Percentiles rank a stretch among this genome's conserved stretches.
These are phyloP conservation scores for Suhomyces maxii DNA, from an alignment of 1,139 yeast species.

Conservation along the genomic window DNA sequence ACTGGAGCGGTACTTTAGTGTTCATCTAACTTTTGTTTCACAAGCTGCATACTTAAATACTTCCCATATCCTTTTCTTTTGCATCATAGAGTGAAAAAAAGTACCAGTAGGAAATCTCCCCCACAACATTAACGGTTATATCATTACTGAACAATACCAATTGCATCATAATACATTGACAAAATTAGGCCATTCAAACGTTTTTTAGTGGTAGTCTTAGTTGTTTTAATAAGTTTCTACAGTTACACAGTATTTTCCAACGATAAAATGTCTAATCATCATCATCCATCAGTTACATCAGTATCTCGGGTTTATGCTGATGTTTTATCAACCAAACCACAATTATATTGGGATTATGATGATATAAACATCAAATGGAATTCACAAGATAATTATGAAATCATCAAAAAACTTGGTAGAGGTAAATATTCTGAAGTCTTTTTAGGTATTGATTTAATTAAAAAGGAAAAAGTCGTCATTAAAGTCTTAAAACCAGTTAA, in stretches of 20 bases:
- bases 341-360: slow-evolving; percentile 51
- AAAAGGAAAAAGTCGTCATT: slow-evolving; percentile 63
- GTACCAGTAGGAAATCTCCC: too few relatives aligned
- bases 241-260: slow-evolving; percentile 2
- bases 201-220: slow-evolving; percentile 9
- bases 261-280: slow-evolving; percentile 10
- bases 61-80: not conserved
- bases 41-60: not conserved
- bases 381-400: slow-evolving; percentile 48
- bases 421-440: slow-evolving; percentile 53
- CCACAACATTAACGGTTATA: too few relatives aligned
- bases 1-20: too few relatives aligned
- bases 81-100: too few relatives aligned
- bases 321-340: slow-evolving; percentile 44
- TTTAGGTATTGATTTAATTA: slow-evolving; percentile 61
- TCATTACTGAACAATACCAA: not conserved
- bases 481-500: slow-evolving; percentile 97
- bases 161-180: not conserved
- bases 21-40: too few relatives aligned
- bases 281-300: slow-evolving; percentile 26
- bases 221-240: slow-evolving; percentile 11
- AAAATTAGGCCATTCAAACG: slow-evolving; percentile 9
- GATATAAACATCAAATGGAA: slow-evolving; percentile 48
- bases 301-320: slow-evolving; percentile 46
- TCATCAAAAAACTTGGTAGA: slow-evolving; percentile 46